A percentile compares a stretch with the other conserved stretches of the same genome.
phyloP scores from a whole-genome alignment of 2,329 filamentous ascomycete species.

The Westerdykella aurantiaca region DNA sequence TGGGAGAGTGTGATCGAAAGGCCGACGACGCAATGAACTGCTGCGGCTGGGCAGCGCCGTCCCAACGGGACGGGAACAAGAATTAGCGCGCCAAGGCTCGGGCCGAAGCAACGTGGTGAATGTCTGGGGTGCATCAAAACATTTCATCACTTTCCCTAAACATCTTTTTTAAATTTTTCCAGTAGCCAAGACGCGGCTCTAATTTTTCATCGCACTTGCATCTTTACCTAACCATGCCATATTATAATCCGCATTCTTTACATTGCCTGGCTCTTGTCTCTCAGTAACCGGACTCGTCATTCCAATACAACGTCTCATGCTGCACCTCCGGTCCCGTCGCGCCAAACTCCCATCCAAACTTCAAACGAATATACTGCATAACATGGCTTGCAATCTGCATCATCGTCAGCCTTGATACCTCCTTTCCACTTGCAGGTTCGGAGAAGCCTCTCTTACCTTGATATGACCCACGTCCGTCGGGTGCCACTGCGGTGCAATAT shows the following conservation, averaged over 20 bases:
- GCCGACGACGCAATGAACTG: background rate
- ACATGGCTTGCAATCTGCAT: constrained; percentile 50
- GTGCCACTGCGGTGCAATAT: constrained; percentile 53
- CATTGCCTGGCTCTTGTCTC: no score
- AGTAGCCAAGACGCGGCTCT: no score
- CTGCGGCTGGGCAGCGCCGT: background rate
- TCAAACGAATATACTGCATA: constrained; percentile 52
- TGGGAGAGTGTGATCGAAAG: background rate
- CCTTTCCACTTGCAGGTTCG: no score
- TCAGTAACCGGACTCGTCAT: constrained; percentile 5
- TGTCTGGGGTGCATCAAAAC: no score
- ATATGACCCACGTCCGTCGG: constrained; percentile 57
- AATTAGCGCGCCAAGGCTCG: background rate
- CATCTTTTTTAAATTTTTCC: no score
- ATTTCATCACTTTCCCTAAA: no score
- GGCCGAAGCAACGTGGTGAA: no score
- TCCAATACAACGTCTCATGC: constrained; percentile 27
- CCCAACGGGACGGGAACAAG: background rate
- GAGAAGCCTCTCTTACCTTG: constrained; percentile 34
- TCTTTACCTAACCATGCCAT: no score
- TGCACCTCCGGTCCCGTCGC: constrained; percentile 51
- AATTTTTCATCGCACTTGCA: no score
- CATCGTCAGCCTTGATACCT: no score
- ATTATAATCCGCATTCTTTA: no score
- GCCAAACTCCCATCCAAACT: constrained; percentile 52